These are phyloP conservation scores for Meira nashicola DNA, from an alignment of 1,284 basidiomycete genomes.

Conservation along the genomic window DNA sequence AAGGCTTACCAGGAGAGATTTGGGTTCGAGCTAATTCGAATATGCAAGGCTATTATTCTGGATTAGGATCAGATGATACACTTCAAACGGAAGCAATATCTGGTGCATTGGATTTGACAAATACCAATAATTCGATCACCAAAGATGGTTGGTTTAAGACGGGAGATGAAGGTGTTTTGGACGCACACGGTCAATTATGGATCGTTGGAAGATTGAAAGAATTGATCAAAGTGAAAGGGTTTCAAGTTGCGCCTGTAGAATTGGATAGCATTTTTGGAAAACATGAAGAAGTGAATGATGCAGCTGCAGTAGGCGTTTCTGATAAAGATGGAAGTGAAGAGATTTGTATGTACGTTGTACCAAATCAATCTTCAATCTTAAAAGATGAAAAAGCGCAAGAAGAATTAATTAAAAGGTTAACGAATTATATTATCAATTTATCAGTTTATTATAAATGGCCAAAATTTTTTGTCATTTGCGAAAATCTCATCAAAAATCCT, in stretches of 20 bases:
- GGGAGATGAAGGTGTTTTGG: conserved; percentile 38
- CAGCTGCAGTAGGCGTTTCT: neutral
- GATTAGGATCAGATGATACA: conserved; percentile 28
- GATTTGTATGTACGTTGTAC: conserved; percentile 39
- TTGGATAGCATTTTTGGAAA: conserved; percentile 31
- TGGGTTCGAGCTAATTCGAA: conserved; percentile 24
- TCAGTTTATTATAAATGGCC: conserved; percentile 10
- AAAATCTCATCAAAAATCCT: conserved; percentile 12
- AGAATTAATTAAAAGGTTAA: conserved; percentile 5
- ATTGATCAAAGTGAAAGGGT: conserved; percentile 20
- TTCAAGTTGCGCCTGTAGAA: conserved; percentile 39
- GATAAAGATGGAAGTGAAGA: neutral
- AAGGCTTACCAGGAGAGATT: conserved; percentile 31
- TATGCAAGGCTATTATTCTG: conserved; percentile 39
- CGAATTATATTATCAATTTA: conserved; percentile 2
- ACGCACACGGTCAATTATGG: conserved; percentile 33
- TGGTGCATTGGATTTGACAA: conserved; percentile 23
- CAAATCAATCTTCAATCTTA: conserved; percentile 20
- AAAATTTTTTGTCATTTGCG: conserved; percentile 7
- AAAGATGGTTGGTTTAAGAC: conserved; percentile 34
- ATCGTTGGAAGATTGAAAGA: conserved; percentile 41
- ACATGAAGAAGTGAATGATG: conserved; percentile 20
- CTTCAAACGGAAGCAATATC: neutral
- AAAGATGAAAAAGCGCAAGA: conserved; percentile 15
- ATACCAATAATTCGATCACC: conserved; percentile 26